phyloP scores from a whole-genome alignment of 768 basidiomycete species.

The Macrolepiota fuliginosa region DNA sequence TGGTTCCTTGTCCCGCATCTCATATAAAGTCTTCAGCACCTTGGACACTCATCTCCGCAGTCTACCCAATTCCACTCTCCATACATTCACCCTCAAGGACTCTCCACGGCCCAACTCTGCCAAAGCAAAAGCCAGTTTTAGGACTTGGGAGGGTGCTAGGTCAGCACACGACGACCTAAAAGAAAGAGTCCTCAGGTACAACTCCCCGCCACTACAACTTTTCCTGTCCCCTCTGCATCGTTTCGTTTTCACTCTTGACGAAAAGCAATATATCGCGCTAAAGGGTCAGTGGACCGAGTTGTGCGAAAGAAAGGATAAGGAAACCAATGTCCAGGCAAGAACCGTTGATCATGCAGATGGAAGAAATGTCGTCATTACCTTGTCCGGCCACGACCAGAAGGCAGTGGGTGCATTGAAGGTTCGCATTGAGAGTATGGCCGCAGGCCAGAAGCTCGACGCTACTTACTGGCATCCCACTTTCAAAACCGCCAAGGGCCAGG shows the following conservation, averaged over 20 bases:
- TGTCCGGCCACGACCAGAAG: constrained; percentile 50
- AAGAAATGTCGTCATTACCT: constrained; percentile 33
- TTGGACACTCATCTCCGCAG: constrained; percentile 8
- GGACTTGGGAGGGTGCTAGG: constrained; percentile 47
- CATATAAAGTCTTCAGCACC: constrained; percentile 7
- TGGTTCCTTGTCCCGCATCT: background rate
- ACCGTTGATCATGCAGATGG: constrained; percentile 26
- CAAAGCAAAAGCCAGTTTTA: constrained; percentile 42
- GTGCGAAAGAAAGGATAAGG: constrained; percentile 29
- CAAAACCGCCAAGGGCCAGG: constrained; percentile 21
- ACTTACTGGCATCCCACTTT: constrained; percentile 51
- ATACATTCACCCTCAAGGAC: constrained; percentile 8
- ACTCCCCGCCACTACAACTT: constrained; percentile 32
- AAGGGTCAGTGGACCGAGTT: constrained; percentile 47
- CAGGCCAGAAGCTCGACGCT: constrained; percentile 44
- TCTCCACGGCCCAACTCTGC: background rate
- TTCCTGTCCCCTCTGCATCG: constrained; percentile 47
- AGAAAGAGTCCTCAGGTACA: constrained; percentile 25
- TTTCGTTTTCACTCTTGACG: constrained; percentile 47
- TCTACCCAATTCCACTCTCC: background rate
- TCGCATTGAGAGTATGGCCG: constrained; percentile 50
- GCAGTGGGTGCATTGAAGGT: constrained; percentile 58
- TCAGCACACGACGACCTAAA: constrained; percentile 34
- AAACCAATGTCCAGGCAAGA: constrained; percentile 20
- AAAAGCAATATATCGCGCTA: constrained; percentile 50